Evolutionary conservation across 352 stramenopile genomes (phyloP).

Genomic region (Globisporangium abappressorium): DNA sequence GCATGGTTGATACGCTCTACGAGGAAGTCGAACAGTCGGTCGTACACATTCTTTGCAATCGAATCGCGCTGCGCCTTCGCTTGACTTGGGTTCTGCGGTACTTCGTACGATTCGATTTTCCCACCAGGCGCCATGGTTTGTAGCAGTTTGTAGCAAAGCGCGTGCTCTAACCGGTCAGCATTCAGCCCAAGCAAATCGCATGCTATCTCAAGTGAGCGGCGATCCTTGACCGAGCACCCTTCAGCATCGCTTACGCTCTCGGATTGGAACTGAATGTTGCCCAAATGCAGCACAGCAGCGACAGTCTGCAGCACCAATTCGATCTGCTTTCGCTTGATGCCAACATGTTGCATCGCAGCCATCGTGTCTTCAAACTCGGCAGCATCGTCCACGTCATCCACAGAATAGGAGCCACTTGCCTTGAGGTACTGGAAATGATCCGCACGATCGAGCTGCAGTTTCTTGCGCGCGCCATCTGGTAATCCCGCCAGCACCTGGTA

Average conservation of each 20-base stretch:
- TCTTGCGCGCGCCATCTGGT: constrained; percentile 48
- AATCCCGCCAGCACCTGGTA: constrained; percentile 89
- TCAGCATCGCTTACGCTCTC: constrained; percentile 71
- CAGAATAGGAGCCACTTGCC: constrained; percentile 83
- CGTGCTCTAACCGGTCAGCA: constrained; percentile 54
- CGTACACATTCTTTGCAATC: constrained; percentile 96
- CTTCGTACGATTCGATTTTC: constrained; percentile 84
- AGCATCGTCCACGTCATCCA: constrained; percentile 91
- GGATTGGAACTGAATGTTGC: constrained; percentile 69
- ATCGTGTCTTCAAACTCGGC: constrained; percentile 87
- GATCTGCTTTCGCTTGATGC: constrained; percentile 87
- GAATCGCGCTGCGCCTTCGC: constrained; percentile 92
- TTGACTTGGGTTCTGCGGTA: constrained; percentile 84
- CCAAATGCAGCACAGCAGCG: constrained; percentile 74
- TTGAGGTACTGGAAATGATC: constrained; percentile 89
- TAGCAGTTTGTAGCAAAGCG: constrained; percentile 81
- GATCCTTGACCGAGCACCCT: constrained; percentile 48
- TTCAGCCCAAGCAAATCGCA: constrained; percentile 73
- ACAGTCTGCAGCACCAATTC: constrained; percentile 86
- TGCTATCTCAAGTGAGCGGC: constrained; percentile 54
- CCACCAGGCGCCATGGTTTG: constrained; percentile 85
- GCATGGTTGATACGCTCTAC: constrained; percentile 90
- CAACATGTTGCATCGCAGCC: constrained; percentile 85
- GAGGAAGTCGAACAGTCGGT: constrained; percentile 96
- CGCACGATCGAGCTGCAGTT: constrained; percentile 67